phyloP scores from a whole-genome alignment of 192 early-diverging fungal genomes.

The Anaeromyces robustus region DNA sequence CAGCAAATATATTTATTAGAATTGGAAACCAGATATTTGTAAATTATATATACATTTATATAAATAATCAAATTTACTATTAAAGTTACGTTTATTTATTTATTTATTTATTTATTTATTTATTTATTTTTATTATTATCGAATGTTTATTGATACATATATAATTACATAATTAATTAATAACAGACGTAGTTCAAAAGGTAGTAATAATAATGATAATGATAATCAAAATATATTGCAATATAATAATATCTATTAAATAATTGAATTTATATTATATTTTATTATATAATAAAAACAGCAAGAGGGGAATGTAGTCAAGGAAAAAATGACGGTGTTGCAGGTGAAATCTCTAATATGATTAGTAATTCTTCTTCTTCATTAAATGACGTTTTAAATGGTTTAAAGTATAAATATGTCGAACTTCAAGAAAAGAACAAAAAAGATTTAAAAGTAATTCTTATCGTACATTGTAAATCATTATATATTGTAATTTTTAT shows the following conservation, averaged over 20 bases:
- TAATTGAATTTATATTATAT: too few relatives aligned
- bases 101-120: neutral
- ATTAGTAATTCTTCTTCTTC: constrained; percentile 10
- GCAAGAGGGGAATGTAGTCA: constrained; percentile 1
- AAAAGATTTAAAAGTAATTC: constrained; percentile 19
- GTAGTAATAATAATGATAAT: too few relatives aligned
- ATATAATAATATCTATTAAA: too few relatives aligned
- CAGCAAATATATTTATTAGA: constrained; percentile 43
- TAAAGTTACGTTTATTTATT: neutral
- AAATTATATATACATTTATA: too few relatives aligned
- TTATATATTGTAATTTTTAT: too few relatives aligned
- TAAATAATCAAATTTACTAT: neutral
- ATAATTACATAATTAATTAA: neutral
- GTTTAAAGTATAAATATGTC: constrained; percentile 26
- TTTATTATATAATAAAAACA: too few relatives aligned
- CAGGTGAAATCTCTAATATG: neutral
- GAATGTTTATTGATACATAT: too few relatives aligned
- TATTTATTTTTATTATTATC: too few relatives aligned
- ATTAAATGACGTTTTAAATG: constrained; percentile 25
- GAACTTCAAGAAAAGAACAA: constrained; percentile 31
- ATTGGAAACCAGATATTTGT: constrained; percentile 41
- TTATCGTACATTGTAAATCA: too few relatives aligned
- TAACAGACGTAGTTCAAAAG: too few relatives aligned
- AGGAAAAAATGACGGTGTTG: neutral
- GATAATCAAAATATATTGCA: too few relatives aligned